Evolutionary conservation across 371 early-diverging fungal species (phyloP), one percentile per base, ranked within the genome.

Genomic region (Apophysomyces sp.): DNA sequence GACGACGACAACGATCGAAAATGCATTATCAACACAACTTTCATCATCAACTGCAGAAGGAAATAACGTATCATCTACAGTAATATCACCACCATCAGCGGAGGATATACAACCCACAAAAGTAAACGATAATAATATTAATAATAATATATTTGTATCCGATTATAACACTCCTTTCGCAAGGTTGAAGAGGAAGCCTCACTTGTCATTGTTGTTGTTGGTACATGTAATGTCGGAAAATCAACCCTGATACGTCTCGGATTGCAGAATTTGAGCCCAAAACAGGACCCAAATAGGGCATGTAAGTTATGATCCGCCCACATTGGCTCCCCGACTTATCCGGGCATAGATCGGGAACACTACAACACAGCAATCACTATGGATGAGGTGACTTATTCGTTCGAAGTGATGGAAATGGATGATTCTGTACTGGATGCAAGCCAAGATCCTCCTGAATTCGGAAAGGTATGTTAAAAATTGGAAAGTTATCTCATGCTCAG

Each of bases 231-330:
- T 51, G 57, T 75, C 39, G 78, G 76, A 39, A 78, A 75, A 49
- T 73, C 78, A 24, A 70, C 78, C 3, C 55, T 77, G 44, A 77
- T 77, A 29, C 62, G 66, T 30, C 58, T 72, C 36, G 75, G 73
- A 13, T 40, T 70, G 40, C 67, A 72, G 56, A 58, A 69, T 52
- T 63, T 69, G 58, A 59, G 57, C 53, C 53, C 63, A 29, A 69
- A 67, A 49, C 58, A 68, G 36, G 62, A 69, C 39, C 61, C 69
- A 51, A 65, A 62, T 40, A 55, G 55, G 53, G 57, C 68, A 63
- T 60, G 73, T 70, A 75, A 67, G 37, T 53, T 11, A 60, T 16
- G 57, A 29, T 27, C 31, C 41, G 34, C 52, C 31, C 32, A 34
- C 54, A 49, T 34, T 12, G 30, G 49, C 21, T 44, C 49, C 24